These are phyloP conservation scores for Naganishia randhawae DNA, from an alignment of 768 basidiomycete species.

Conservation along the genomic window DNA sequence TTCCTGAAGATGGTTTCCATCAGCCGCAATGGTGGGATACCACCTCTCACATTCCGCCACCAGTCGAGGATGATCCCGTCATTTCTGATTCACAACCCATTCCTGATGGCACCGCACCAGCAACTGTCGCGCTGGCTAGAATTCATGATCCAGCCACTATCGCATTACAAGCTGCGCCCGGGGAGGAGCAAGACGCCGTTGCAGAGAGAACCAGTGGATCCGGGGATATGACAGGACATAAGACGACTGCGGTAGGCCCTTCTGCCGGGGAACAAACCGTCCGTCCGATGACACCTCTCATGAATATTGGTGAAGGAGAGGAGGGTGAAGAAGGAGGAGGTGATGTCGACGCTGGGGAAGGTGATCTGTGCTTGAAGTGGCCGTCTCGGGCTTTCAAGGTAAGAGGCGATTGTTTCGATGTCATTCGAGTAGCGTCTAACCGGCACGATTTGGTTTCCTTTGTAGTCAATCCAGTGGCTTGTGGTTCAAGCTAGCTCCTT, in stretches of 20 bases:
- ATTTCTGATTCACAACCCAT: too few relatives aligned
- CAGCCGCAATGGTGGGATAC: background rate
- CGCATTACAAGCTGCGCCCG: too few relatives aligned
- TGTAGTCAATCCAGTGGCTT: background rate
- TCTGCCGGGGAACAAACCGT: background rate
- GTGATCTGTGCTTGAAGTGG: background rate
- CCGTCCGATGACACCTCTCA: background rate
- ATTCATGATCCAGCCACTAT: too few relatives aligned
- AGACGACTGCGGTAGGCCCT: background rate
- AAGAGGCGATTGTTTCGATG: too few relatives aligned
- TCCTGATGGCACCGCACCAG: too few relatives aligned
- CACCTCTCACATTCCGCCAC: too few relatives aligned
- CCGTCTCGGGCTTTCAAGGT: background rate
- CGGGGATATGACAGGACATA: too few relatives aligned
- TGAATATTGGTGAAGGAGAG: background rate
- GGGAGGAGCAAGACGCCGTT: too few relatives aligned
- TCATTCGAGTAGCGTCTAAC: background rate
- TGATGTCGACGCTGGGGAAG: background rate
- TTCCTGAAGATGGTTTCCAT: background rate
- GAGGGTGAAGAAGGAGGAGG: background rate
- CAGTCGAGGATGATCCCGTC: too few relatives aligned
- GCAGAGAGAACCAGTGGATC: too few relatives aligned
- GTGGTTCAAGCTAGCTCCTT: background rate
- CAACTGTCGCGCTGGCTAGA: too few relatives aligned
- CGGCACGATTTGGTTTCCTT: background rate